These are phyloP conservation scores for Nemophila menziesii DNA, from an alignment of 257 asterid species.

Conservation along the genomic window DNA sequence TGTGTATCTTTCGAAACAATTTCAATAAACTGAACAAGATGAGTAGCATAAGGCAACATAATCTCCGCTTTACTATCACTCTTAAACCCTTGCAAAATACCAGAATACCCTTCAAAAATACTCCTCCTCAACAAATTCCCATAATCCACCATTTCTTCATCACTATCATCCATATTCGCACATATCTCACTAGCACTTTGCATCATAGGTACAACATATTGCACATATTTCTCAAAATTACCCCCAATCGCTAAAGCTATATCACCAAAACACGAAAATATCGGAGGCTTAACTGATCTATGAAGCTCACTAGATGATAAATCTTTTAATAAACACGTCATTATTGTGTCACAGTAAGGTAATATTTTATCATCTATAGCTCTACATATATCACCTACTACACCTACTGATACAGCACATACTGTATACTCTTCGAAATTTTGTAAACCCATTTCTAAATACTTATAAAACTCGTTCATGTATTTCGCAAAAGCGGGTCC, in stretches of 20 bases:
- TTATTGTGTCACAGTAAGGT: conserved; percentile 70
- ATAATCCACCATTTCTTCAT: conserved; percentile 72
- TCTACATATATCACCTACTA: conserved; percentile 75
- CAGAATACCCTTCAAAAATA: conserved; percentile 80
- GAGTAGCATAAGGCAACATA: conserved; percentile 69
- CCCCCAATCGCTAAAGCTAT: conserved; percentile 81
- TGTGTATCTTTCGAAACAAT: conserved; percentile 50
- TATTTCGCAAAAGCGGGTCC: conserved; percentile 62
- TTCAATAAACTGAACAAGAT: conserved; percentile 58
- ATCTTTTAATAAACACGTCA: conserved; percentile 65
- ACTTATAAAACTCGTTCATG: conserved; percentile 63
- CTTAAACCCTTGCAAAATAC: conserved; percentile 78
- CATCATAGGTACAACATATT: conserved; percentile 67
- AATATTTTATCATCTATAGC: conserved; percentile 67
- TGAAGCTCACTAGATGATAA: conserved; percentile 56
- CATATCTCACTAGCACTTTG: conserved; percentile 64
- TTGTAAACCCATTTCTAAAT: conserved; percentile 79
- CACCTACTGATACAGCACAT: conserved; percentile 81
- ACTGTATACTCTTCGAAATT: conserved; percentile 81
- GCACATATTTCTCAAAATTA: conserved; percentile 56
- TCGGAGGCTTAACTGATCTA: conserved; percentile 80
- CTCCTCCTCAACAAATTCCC: conserved; percentile 66
- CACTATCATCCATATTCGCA: conserved; percentile 41
- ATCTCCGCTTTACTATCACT: conserved; percentile 41
- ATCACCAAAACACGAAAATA: conserved; percentile 79